phyloP scores from a whole-genome alignment of 1,284 basidiomycete genomes.

The Anthracocystis panici-leucophaei region DNA sequence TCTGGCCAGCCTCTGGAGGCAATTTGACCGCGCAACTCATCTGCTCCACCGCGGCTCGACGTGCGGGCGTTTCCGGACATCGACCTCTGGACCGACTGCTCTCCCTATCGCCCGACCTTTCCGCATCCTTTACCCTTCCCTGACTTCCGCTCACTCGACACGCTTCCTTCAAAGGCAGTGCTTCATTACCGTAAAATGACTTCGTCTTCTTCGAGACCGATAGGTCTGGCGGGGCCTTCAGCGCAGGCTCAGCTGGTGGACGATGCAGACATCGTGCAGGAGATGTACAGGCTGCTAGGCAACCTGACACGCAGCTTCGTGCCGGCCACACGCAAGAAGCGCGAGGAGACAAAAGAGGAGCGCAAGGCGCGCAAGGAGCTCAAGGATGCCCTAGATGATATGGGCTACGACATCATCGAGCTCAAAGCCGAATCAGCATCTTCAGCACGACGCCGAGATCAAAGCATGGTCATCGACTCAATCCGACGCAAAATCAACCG shows the following conservation, averaged over 20 bases:
- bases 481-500: conserved; percentile 43
- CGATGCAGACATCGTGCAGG: conserved; percentile 44
- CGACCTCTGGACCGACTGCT: neutral
- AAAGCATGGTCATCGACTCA: conserved; percentile 30
- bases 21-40: neutral
- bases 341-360: conserved; percentile 44
- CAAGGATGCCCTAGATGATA: conserved; percentile 48
- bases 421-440: conserved; percentile 35
- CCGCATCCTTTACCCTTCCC: no score
- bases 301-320: conserved; percentile 52
- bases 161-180: neutral
- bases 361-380: conserved; percentile 42
- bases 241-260: conserved; percentile 20
- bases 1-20: neutral
- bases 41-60: neutral
- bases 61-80: neutral
- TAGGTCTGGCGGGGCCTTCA: conserved; percentile 10
- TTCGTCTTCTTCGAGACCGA: conserved; percentile 21
- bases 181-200: conserved; percentile 8
- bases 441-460: conserved; percentile 19
- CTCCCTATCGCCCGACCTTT: neutral
- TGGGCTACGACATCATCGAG: conserved; percentile 53
- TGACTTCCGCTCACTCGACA: neutral
- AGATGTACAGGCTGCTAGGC: conserved; percentile 50
- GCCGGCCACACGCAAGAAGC: conserved; percentile 49